Evolutionary conservation across 257 asterid species (phyloP).

Genomic region (Lithospermum erythrorhizon): DNA sequence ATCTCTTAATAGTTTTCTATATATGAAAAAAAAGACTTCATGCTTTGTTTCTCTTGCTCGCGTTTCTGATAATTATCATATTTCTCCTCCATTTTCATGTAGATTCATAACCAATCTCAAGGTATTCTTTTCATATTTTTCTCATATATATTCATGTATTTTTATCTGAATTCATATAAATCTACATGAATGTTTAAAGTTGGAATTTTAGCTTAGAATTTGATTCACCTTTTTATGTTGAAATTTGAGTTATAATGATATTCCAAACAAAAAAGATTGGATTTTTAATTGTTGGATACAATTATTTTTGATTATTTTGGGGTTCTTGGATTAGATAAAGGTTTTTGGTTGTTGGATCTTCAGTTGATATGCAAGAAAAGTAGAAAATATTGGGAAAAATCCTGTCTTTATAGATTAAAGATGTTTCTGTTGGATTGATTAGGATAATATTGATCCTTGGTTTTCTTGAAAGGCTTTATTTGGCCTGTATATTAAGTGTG

Average conservation of each 20-base stretch:
- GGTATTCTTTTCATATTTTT: conserved; percentile 4
- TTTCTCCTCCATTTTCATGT: too few relatives aligned
- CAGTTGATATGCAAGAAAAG: conserved; percentile 4
- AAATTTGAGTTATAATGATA: too few relatives aligned
- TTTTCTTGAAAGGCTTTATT: neutral
- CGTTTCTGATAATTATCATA: neutral
- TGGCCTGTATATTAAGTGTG: neutral
- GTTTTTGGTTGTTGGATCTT: neutral
- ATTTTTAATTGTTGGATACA: neutral
- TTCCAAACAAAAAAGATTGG: too few relatives aligned
- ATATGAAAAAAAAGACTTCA: too few relatives aligned
- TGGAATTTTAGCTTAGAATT: too few relatives aligned
- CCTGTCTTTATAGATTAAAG: neutral
- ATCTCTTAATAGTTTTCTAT: too few relatives aligned
- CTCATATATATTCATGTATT: neutral
- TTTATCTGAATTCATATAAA: too few relatives aligned
- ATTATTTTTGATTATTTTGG: neutral
- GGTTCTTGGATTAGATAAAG: conserved; percentile 1
- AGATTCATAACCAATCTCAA: neutral
- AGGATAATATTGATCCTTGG: conserved; percentile 3
- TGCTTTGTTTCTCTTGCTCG: too few relatives aligned
- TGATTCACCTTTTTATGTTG: too few relatives aligned
- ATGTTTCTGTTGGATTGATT: conserved; percentile 6
- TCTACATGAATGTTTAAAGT: too few relatives aligned
- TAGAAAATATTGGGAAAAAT: neutral